phyloP scores from a whole-genome alignment of 2,329 filamentous ascomycete species.

The Clarireedia hainanense region DNA sequence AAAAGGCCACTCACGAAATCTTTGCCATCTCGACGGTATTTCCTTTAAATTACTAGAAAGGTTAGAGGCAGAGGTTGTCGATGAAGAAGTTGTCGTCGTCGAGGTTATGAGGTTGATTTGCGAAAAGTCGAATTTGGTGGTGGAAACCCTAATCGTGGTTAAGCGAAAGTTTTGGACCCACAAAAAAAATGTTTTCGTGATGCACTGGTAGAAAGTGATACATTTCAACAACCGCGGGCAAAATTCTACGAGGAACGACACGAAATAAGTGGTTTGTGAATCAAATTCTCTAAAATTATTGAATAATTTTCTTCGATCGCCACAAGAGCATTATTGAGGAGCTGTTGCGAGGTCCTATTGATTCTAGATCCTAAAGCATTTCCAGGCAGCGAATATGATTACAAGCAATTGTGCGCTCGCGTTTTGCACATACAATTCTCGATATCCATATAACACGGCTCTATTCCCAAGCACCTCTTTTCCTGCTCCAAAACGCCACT shows the following conservation, averaged over 20 bases:
- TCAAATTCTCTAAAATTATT: too few species aligned
- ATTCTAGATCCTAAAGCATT: not conserved
- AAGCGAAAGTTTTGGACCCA: conserved; percentile 18
- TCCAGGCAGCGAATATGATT: not conserved
- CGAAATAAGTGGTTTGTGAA: too few species aligned
- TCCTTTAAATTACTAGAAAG: conserved; percentile 23
- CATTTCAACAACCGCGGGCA: too few species aligned
- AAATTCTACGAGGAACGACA: too few species aligned
- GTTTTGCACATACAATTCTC: not conserved
- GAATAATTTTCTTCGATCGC: too few species aligned
- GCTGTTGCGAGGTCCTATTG: not conserved
- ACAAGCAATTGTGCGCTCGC: not conserved
- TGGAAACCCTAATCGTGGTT: conserved; percentile 25
- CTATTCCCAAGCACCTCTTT: not conserved
- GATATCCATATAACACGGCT: not conserved
- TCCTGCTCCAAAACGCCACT: not conserved
- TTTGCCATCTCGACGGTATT: conserved; percentile 53
- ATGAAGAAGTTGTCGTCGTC: conserved; percentile 13
- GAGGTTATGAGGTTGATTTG: conserved; percentile 12
- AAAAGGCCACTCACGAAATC: conserved; percentile 45
- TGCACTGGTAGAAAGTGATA: not conserved
- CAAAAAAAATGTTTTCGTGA: not conserved
- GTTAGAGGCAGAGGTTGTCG: conserved; percentile 22
- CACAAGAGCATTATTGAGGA: not conserved
- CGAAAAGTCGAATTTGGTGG: conserved; percentile 14